These are phyloP conservation scores for Fusarium buxicola DNA, from an alignment of 2,329 filamentous ascomycete genomes.

Conservation along the genomic window DNA sequence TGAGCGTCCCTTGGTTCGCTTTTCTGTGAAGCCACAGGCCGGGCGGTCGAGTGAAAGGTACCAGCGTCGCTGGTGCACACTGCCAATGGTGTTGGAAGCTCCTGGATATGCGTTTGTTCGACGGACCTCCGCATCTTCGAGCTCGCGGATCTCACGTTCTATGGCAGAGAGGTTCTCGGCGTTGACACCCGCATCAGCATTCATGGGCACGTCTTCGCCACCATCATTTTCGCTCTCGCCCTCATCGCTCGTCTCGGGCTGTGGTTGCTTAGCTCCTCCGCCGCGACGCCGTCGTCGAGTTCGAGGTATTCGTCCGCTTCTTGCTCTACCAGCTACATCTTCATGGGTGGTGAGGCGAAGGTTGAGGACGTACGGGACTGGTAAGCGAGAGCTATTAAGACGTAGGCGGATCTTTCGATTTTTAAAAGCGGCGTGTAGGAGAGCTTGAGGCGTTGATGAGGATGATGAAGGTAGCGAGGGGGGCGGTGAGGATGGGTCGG, in stretches of 20 bases:
- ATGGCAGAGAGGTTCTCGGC: conserved; percentile 47
- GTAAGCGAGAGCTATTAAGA: conserved; percentile 65
- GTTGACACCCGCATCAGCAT: conserved; percentile 22
- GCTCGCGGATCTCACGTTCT: conserved; percentile 57
- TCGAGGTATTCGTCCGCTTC: conserved; percentile 23
- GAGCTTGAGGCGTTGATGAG: conserved; percentile 55
- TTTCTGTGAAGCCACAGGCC: conserved; percentile 66
- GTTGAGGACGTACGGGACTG: conserved; percentile 64
- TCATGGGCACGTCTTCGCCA: conserved; percentile 36
- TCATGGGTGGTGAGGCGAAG: conserved; percentile 64
- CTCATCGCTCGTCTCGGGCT: conserved; percentile 44
- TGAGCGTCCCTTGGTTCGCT: conserved; percentile 37
- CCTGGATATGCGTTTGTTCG: conserved; percentile 74
- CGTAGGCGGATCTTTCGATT: conserved; percentile 67
- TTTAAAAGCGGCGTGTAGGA: conserved; percentile 64
- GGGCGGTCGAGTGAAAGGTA: conserved; percentile 71
- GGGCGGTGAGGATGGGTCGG: conserved; percentile 45
- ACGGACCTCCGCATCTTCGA: conserved; percentile 66
- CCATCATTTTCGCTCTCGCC: conserved; percentile 24
- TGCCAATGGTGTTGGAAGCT: conserved; percentile 73
- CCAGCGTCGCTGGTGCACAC: conserved; percentile 75
- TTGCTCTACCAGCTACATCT: conserved; percentile 50
- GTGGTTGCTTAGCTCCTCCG: neutral
- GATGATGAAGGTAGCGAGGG: conserved; percentile 35
- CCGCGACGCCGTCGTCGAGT: conserved; percentile 23